Evolutionary conservation across 305 asterid genomes (phyloP).

Genomic region (Fraxinus greggii): DNA sequence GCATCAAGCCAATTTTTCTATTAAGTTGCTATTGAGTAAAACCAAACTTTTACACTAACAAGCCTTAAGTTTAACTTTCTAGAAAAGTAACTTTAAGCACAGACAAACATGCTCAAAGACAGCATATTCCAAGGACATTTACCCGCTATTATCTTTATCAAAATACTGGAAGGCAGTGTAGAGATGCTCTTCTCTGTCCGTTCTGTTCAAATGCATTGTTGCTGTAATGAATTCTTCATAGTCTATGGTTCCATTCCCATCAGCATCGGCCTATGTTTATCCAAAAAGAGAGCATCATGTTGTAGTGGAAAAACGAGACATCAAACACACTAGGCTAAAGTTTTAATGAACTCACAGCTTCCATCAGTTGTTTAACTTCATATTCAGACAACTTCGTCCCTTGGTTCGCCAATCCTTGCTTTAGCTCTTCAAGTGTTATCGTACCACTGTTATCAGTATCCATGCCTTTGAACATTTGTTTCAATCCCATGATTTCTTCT

Average conservation of each 20-base stretch:
- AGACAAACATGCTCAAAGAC: neutral
- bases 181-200: constrained; percentile 99
- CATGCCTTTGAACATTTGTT: constrained; percentile 64
- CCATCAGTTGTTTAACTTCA: constrained; percentile 63
- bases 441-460: constrained; percentile 69
- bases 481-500: constrained; percentile 69
- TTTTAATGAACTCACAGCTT: constrained; percentile 46
- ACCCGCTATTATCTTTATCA: constrained; percentile 98
- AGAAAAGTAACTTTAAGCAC: neutral
- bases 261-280: constrained; percentile 81
- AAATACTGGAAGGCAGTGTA: constrained; percentile 97
- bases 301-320: neutral
- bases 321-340: neutral
- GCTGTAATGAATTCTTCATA: constrained; percentile 98
- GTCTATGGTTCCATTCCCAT: constrained; percentile 95
- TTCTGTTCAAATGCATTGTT: constrained; percentile 94
- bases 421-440: constrained; percentile 62
- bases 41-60: neutral
- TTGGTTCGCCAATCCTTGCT: constrained; percentile 51
- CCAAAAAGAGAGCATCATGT: neutral
- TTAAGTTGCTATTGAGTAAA: neutral
- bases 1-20: neutral
- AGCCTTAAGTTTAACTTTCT: neutral
- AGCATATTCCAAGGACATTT: neutral
- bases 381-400: constrained; percentile 53